phyloP scores from a whole-genome alignment of 495 filamentous ascomycete genomes.

The Jackrogersella multiformis region DNA sequence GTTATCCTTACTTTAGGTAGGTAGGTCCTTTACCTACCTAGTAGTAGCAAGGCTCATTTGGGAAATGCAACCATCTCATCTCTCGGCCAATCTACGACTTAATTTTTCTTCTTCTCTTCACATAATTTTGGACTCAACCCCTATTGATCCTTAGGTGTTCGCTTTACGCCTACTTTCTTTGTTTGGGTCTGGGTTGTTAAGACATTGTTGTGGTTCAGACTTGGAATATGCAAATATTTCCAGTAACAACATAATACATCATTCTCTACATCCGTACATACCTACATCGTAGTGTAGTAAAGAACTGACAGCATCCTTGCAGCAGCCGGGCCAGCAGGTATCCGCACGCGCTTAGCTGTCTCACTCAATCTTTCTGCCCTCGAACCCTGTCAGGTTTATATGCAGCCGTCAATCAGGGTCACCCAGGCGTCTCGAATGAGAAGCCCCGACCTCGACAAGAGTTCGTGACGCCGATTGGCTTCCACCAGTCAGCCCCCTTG shows the following conservation, averaged over 20 bases:
- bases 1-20: no score
- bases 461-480: constrained; percentile 42
- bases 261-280: no score
- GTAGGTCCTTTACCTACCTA: neutral
- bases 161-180: constrained; percentile 8
- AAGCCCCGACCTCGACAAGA: constrained; percentile 49
- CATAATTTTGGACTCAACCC: constrained; percentile 19
- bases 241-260: neutral
- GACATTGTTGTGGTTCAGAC: neutral
- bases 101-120: constrained; percentile 19
- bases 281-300: no score
- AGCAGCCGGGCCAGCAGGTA: constrained; percentile 19
- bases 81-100: constrained; percentile 11
- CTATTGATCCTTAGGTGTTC: constrained; percentile 18
- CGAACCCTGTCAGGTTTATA: constrained; percentile 46
- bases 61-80: constrained; percentile 40
- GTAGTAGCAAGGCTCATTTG: constrained; percentile 26
- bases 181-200: neutral
- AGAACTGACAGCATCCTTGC: constrained; percentile 17
- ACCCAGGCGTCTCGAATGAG: constrained; percentile 58
- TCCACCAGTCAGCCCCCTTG: constrained; percentile 29
- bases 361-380: constrained; percentile 28
- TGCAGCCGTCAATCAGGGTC: constrained; percentile 62
- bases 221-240: neutral
- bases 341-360: constrained; percentile 40